A percentile compares a stretch with the other conserved stretches of the same genome.
These are phyloP conservation scores for Ophiobolus disseminans DNA, from an alignment of 2,329 filamentous ascomycete species.

Conservation along the genomic window DNA sequence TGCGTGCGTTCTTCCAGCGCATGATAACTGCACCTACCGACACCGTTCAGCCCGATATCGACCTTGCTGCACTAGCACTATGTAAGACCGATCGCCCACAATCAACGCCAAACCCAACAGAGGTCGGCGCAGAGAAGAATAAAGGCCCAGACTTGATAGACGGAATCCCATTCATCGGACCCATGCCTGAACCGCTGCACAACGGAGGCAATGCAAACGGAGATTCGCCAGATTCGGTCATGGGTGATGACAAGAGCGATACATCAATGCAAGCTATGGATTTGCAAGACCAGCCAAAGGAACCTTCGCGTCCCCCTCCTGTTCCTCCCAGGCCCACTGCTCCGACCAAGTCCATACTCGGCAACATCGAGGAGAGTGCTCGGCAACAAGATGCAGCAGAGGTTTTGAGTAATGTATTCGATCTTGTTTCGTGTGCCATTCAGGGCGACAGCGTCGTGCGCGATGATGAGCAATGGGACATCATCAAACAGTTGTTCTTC, in stretches of 20 bases:
- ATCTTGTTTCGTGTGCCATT: slow-evolving; percentile 89
- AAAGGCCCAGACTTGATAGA: slow-evolving; percentile 52
- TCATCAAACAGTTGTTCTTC: slow-evolving; percentile 65
- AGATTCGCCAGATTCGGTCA: slow-evolving; percentile 29
- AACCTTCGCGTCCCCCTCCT: slow-evolving; percentile 61
- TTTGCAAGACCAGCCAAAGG: slow-evolving; percentile 6
- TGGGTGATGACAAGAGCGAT: slow-evolving; percentile 32
- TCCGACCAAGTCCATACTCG: slow-evolving; percentile 41
- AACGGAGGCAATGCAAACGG: slow-evolving; percentile 5
- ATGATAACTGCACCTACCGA: slow-evolving; percentile 69
- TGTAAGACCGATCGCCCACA: slow-evolving; percentile 61
- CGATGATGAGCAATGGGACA: slow-evolving; percentile 79
- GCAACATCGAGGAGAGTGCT: slow-evolving; percentile 65
- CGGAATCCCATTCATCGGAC: slow-evolving; percentile 55
- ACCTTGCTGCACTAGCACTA: slow-evolving; percentile 81
- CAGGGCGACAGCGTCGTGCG: slow-evolving; percentile 69
- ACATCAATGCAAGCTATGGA: slow-evolving; percentile 31
- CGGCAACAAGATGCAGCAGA: slow-evolving; percentile 93
- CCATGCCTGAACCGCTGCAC: slow-evolving; percentile 49
- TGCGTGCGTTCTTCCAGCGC: slow-evolving; percentile 72
- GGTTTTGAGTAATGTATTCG: slow-evolving; percentile 90
- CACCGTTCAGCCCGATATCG: slow-evolving; percentile 74
- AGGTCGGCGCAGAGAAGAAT: slow-evolving; percentile 53
- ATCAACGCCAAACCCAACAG: slow-evolving; percentile 48
- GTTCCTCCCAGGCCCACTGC: slow-evolving; percentile 59